Evolutionary conservation across 78 protist species (phyloP).

Genomic region (Dictyostelium purpureum): DNA sequence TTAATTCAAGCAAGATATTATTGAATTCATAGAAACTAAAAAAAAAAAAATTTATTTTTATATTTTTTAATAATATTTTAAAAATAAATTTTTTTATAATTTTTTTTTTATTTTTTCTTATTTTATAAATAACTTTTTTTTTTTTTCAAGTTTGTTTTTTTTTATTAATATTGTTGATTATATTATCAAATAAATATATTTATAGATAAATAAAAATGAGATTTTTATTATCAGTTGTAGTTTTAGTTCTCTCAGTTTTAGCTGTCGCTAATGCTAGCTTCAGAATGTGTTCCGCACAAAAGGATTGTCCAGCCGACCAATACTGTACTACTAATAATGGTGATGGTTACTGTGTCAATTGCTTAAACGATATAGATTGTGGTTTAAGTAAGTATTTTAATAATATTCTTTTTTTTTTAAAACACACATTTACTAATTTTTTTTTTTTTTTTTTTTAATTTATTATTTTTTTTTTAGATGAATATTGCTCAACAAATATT

Average conservation of each 20-base stretch:
- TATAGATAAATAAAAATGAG: constrained; percentile 15
- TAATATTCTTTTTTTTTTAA: not conserved
- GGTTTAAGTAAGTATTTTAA: not conserved
- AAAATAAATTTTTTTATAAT: not conserved
- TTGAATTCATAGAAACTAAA: too few species aligned
- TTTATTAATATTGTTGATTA: not conserved
- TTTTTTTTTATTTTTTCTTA: not conserved
- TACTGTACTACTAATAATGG: constrained; percentile 14
- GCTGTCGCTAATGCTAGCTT: not conserved
- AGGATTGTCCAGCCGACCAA: constrained; percentile 5
- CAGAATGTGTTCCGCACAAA: not conserved
- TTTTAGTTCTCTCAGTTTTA: not conserved
- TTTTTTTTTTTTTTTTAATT: not conserved
- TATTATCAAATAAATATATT: not conserved
- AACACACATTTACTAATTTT: too few species aligned
- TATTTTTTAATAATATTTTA: not conserved
- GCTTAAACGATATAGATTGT: constrained; percentile 9
- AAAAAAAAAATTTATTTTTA: too few species aligned
- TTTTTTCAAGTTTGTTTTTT: not conserved
- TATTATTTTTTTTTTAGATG: not conserved
- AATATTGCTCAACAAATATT: constrained; percentile 19
- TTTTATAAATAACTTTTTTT: not conserved
- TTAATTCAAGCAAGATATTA: too few species aligned
- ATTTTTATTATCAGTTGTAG: not conserved
- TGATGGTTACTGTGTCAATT: constrained; percentile 50